phyloP scores from a whole-genome alignment of 345 rosid genomes.

The Carallia brachiata region DNA sequence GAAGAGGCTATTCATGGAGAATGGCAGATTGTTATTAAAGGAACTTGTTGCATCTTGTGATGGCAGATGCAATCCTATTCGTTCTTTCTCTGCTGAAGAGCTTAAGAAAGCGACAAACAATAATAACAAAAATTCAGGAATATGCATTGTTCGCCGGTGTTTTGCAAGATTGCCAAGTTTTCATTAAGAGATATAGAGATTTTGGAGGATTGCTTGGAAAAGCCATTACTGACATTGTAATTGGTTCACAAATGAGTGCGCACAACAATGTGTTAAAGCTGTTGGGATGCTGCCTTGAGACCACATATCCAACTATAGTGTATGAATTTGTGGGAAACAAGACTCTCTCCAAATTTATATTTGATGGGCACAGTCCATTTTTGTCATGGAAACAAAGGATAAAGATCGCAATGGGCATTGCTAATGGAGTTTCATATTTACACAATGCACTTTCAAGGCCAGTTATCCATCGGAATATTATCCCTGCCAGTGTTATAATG shows the following conservation, averaged over 20 bases:
- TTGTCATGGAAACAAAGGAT: not conserved
- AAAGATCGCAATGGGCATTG: not conserved
- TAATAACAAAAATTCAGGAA: fast-evolving
- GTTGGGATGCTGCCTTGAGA: not conserved
- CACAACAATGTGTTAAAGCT: not conserved
- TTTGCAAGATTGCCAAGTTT: not conserved
- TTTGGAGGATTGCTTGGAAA: fast-evolving
- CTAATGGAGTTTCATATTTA: not conserved
- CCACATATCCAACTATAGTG: not conserved
- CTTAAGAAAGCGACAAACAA: conserved; percentile 15
- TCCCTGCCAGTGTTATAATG: fast-evolving
- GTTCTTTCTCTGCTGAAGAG: conserved; percentile 7
- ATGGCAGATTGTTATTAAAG: conserved; percentile 9
- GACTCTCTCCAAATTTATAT: not conserved
- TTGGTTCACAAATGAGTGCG: not conserved
- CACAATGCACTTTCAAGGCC: not conserved
- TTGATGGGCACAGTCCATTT: not conserved
- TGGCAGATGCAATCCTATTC: conserved; percentile 20
- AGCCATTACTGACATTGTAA: not conserved
- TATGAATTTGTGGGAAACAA: not conserved
- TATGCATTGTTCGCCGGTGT: not conserved
- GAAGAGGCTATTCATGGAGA: not conserved
- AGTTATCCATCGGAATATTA: not conserved
- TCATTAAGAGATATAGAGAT: not conserved
- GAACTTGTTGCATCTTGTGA: conserved; percentile 2